Evolutionary conservation across 83 land plant species (phyloP).

Genomic region (Thuja plicata): DNA sequence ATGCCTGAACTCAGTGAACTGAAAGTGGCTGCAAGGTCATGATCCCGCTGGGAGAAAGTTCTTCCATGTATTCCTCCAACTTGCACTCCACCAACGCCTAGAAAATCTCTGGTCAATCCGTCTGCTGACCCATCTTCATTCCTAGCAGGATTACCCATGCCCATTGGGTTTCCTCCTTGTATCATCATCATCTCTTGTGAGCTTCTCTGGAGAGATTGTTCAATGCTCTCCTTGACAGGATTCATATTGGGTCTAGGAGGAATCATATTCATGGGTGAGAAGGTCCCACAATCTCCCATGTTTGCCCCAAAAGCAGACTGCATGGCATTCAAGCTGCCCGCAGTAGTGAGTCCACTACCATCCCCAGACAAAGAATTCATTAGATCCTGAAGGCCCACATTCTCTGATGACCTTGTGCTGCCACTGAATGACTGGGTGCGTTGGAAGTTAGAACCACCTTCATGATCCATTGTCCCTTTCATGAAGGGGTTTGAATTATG

Average conservation of each 20-base stretch:
- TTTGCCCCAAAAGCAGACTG: conserved; percentile 9
- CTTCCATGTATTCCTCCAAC: conserved; percentile 15
- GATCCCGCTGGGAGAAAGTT: conserved; percentile 16
- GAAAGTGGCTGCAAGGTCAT: conserved; percentile 7
- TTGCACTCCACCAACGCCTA: conserved; percentile 42
- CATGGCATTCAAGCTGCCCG: neutral
- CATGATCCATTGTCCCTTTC: conserved; percentile 5
- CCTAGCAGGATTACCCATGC: neutral
- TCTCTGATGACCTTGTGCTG: neutral
- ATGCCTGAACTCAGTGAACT: neutral
- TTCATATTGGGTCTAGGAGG: neutral
- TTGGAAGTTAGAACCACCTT: neutral
- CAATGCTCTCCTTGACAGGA: neutral
- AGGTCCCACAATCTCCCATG: neutral
- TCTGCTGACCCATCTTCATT: conserved; percentile 15
- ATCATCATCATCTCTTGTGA: neutral
- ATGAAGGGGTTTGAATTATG: neutral
- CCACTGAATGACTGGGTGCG: neutral
- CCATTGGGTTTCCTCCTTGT: neutral
- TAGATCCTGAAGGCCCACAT: conserved; percentile 5
- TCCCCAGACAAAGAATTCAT: conserved; percentile 14
- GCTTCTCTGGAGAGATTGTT: neutral
- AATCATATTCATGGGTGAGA: neutral
- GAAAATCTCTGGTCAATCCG: conserved; percentile 45
- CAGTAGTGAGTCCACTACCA: neutral